phyloP scores from a whole-genome alignment of 2,329 filamentous ascomycete genomes.

The Hypoxylon sp. region DNA sequence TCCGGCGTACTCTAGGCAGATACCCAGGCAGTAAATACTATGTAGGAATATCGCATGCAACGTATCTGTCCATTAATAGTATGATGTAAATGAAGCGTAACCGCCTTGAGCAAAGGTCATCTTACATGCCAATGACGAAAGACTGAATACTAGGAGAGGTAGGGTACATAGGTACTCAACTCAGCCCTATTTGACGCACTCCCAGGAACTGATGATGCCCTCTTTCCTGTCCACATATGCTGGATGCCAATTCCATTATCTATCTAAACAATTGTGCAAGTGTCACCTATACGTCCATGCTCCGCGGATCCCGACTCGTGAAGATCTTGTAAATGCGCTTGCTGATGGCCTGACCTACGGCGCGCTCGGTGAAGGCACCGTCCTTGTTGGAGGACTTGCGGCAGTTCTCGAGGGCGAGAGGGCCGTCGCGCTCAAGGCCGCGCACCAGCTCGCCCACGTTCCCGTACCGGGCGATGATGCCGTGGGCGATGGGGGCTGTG shows the following conservation, averaged over 20 bases:
- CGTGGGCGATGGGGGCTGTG: constrained; percentile 75
- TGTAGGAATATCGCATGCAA: neutral
- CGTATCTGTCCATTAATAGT: neutral
- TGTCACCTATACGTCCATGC: constrained; percentile 59
- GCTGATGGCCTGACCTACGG: constrained; percentile 66
- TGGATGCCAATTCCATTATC: neutral
- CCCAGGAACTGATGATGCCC: too few species aligned
- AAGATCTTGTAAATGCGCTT: constrained; percentile 68
- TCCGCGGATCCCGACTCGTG: constrained; percentile 61
- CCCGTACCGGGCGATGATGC: constrained; percentile 68
- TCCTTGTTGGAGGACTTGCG: constrained; percentile 64
- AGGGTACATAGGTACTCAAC: neutral
- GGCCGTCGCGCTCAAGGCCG: constrained; percentile 66
- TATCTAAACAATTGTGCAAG: neutral
- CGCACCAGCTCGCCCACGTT: constrained; percentile 65
- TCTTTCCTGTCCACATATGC: neutral
- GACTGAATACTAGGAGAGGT: neutral
- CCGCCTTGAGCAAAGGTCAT: too few species aligned
- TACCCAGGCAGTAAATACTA: neutral
- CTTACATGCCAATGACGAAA: neutral
- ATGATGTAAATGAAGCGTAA: neutral
- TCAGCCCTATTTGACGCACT: neutral
- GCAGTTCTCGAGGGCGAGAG: constrained; percentile 67
- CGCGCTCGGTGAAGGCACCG: constrained; percentile 62
- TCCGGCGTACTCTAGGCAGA: neutral